Conservation (phyloP, 768 basidiomycete species). For the Brasilioporus rufonigricans region DNA sequence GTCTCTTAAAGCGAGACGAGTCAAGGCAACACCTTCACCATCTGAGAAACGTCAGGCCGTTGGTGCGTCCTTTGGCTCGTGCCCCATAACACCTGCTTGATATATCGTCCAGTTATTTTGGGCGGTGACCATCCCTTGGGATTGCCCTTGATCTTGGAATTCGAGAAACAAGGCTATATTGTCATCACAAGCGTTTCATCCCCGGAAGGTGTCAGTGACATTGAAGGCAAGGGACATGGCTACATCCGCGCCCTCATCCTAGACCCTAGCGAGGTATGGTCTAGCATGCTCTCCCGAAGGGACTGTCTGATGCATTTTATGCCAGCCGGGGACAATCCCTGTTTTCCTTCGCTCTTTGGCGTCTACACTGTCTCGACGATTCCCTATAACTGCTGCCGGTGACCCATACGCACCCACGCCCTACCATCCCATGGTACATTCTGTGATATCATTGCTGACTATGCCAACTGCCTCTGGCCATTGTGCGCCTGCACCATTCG, state of each 20-base stretch:
- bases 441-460: conserved; percentile 73
- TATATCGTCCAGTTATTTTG: conserved; percentile 56
- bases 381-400: conserved; percentile 74
- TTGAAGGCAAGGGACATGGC: conserved; percentile 69
- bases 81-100: not conserved
- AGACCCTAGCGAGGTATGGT: conserved; percentile 69
- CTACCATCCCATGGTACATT: conserved; percentile 69
- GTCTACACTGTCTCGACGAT: conserved; percentile 77
- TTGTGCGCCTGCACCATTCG: conserved; percentile 56
- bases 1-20: conserved; percentile 20
- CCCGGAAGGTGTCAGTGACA: conserved; percentile 56
- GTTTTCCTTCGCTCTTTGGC: conserved; percentile 79
- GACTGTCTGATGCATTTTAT: conserved; percentile 5
- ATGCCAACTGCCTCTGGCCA: conserved; percentile 42
- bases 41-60: conserved; percentile 46
- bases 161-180: conserved; percentile 80
- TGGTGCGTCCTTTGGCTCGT: conserved; percentile 28
- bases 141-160: conserved; percentile 65
- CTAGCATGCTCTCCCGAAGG: not conserved
- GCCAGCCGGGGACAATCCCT: conserved; percentile 66
- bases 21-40: conserved; percentile 27
- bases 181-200: conserved; percentile 77
- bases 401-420: conserved; percentile 75
- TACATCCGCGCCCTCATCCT: conserved; percentile 80
- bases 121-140: conserved; percentile 77